Evolutionary conservation across 192 early-diverging fungal genomes (phyloP), one percentile per base, ranked within the genome.

Genomic region (Neocallimastix lanati): DNA sequence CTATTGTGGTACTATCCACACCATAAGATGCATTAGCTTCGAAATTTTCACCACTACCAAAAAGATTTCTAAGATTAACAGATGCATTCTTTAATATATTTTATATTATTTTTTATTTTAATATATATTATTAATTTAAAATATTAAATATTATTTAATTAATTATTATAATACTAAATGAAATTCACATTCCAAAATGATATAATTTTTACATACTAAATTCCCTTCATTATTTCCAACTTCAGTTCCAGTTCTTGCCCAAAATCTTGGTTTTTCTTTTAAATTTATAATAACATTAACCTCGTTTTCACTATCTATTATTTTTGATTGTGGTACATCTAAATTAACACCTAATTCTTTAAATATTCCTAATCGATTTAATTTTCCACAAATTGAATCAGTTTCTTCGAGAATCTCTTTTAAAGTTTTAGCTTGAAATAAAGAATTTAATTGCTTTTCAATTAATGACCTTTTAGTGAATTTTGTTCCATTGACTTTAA

Each of bases 141-240:
- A n/a, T n/a, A n/a, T n/a, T n/a, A n/a, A n/a, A n/a, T n/a, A n/a
- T n/a, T n/a, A n/a, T n/a, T n/a, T n/a, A n/a, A n/a, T n/a, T n/a
- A n/a, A n/a, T n/a, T n/a, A n/a, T n/a, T n/a, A n/a, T n/a, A n/a
- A n/a, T n/a, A n/a, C n/a, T n/a, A n/a, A n/a, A n/a, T n/a, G n/a
- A n/a, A n/a, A n/a, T n/a, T n/a, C n/a, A n/a, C n/a, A n/a, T n/a
- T n/a, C n/a, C n/a, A 38, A 30, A 77, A 15, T 33, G 29, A 13
- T 30, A 16, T 25, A 36, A 28, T 33, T n/a, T 36, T 28, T 29
- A 28, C 30, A 79, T 86, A 94, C 93, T 91, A 94, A 90, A 33
- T 86, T 93, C 35, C 94, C 96, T 83, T 97, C 95, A 78, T 92
- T 88, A 79, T 94, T 94, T 25, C 94, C 94, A 30, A 97, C 88